phyloP scores from a whole-genome alignment of 1,284 basidiomycete genomes.

The Leucoagaricus sp. region DNA sequence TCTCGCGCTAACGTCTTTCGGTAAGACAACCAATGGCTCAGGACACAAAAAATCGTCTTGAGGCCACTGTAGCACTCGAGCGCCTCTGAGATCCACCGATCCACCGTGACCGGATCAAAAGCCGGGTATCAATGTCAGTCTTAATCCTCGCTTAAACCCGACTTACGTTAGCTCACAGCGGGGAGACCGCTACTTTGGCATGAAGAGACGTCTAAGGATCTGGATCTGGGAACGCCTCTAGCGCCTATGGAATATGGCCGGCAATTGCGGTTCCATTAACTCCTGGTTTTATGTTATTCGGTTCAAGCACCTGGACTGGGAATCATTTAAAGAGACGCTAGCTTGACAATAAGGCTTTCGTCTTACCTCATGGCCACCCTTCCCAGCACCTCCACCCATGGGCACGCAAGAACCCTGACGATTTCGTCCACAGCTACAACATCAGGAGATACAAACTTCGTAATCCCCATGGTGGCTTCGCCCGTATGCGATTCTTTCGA shows the following conservation, averaged over 20 bases:
- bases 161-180: no score
- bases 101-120: background rate
- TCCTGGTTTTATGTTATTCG: background rate
- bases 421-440: constrained; percentile 11
- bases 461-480: constrained; percentile 24
- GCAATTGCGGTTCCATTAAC: background rate
- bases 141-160: no score
- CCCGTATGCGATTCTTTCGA: constrained; percentile 33
- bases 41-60: background rate
- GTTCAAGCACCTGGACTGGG: background rate
- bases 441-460: constrained; percentile 19
- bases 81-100: background rate
- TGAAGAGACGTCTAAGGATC: background rate
- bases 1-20: background rate
- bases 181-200: no score
- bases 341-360: background rate
- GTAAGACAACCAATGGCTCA: background rate
- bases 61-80: background rate
- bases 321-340: constrained; percentile 2
- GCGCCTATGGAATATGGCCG: background rate
- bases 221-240: background rate
- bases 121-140: background rate
- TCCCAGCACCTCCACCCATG: background rate
- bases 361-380: constrained; percentile 5
- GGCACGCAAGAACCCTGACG: constrained; percentile 15